Percentiles rank a stretch among this genome's conserved stretches.
Evolutionary conservation across 768 basidiomycete species (phyloP).

Genomic region (Trametes gibbosa): DNA sequence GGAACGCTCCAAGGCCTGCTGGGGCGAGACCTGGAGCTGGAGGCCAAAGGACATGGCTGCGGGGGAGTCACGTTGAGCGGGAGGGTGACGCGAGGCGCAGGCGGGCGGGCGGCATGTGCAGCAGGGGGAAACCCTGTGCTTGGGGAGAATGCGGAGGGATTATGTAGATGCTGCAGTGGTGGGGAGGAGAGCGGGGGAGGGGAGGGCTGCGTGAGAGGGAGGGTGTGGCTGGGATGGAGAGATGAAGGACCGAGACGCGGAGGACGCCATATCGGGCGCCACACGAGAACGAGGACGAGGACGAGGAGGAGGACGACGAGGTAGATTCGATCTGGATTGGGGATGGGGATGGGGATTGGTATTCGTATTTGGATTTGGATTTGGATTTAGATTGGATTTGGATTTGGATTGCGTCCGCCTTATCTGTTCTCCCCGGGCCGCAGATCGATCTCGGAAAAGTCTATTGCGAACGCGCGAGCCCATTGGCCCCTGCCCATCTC

Average conservation of each 20-base stretch:
- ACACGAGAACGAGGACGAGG: not conserved
- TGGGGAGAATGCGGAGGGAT: not conserved
- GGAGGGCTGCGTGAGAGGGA: not conserved
- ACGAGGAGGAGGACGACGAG: not conserved
- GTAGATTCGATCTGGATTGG: no score
- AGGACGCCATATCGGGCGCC: constrained; percentile 1
- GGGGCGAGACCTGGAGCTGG: constrained; percentile 4
- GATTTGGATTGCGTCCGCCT: no score
- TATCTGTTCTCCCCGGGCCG: not conserved
- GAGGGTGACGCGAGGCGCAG: not conserved
- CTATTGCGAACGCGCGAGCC: not conserved
- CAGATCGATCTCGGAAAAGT: constrained; percentile 4
- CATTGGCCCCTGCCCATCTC: not conserved
- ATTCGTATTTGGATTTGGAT: no score
- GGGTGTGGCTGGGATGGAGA: not conserved
- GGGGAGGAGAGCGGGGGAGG: not conserved
- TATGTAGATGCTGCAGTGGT: not conserved
- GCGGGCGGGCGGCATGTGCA: not conserved
- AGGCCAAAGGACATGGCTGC: not conserved
- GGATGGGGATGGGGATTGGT: no score
- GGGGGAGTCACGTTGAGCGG: not conserved
- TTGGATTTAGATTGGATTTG: no score
- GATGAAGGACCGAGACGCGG: no score
- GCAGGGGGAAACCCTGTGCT: not conserved
- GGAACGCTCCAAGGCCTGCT: constrained; percentile 5